These are phyloP conservation scores for Carpinus viminea DNA, from an alignment of 306 rosid genomes.

Conservation along the genomic window DNA sequence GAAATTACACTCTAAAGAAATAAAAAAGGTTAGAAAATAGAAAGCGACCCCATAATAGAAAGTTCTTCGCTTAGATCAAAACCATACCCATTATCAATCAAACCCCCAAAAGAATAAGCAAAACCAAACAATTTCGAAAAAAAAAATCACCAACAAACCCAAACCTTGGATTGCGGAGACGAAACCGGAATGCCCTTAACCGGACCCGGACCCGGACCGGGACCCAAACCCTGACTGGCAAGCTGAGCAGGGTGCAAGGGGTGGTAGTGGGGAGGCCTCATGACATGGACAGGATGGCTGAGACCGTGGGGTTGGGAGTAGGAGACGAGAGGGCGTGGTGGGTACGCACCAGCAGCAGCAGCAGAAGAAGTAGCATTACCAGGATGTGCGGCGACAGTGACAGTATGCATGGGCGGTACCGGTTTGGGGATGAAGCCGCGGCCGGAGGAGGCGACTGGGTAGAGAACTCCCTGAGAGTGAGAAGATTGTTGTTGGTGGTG, in stretches of 20 bases:
- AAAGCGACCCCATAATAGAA: background rate
- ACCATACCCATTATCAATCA: background rate
- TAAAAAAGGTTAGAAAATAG: background rate
- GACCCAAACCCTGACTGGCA: conserved; percentile 16
- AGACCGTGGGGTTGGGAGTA: conserved; percentile 43
- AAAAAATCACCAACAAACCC: background rate
- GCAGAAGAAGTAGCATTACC: background rate
- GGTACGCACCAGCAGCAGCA: background rate
- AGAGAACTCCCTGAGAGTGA: conserved; percentile 38
- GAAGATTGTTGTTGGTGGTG: conserved; percentile 25
- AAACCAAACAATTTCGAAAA: background rate
- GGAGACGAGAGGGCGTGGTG: conserved; percentile 39
- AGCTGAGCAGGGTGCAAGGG: conserved; percentile 29
- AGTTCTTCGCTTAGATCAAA: background rate
- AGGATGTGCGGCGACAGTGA: conserved; percentile 45
- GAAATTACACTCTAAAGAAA: no score
- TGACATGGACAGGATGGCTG: conserved; percentile 39
- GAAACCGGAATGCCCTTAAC: conserved; percentile 41
- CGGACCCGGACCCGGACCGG: conserved; percentile 15
- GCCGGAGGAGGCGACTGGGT: conserved; percentile 61
- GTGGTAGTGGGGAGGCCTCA: conserved; percentile 38
- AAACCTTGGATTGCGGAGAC: conserved; percentile 47
- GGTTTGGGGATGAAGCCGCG: conserved; percentile 48
- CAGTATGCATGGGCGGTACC: conserved; percentile 38
- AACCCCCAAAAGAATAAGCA: background rate